Evolutionary conservation across 345 rosid genomes (phyloP).

Genomic region (Kandelia obovata): DNA sequence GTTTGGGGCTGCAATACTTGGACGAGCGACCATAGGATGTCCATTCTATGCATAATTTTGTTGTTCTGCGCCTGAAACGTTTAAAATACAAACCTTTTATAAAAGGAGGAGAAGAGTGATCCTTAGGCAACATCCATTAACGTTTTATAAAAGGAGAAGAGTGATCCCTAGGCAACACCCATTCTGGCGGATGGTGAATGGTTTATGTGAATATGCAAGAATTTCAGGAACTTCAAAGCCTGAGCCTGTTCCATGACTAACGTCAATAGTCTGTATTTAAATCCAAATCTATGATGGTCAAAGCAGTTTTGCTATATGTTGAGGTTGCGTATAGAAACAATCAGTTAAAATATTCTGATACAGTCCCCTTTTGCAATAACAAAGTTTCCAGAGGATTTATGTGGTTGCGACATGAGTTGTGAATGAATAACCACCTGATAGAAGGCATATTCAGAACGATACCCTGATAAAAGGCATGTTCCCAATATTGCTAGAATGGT

Average conservation of each 20-base stretch:
- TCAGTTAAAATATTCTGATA: background rate
- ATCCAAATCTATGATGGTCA: background rate
- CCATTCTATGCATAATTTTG: slow-evolving; percentile 81
- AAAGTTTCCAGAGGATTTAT: background rate
- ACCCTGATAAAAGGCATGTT: background rate
- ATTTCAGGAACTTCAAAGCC: background rate
- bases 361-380: background rate
- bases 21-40: slow-evolving; percentile 86
- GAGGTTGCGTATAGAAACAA: too few relatives aligned
- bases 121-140: background rate
- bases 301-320: too few relatives aligned
- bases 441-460: background rate
- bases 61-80: slow-evolving; percentile 66
- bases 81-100: slow-evolving; percentile 5
- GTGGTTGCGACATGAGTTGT: background rate
- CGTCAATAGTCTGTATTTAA: background rate
- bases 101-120: background rate
- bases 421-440: background rate
- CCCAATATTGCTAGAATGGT: background rate
- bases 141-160: background rate
- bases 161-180: background rate
- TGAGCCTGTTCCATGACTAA: background rate
- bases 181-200: background rate
- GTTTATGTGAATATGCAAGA: background rate
- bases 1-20: slow-evolving; percentile 75